Evolutionary conservation across 2,329 filamentous ascomycete genomes (phyloP), one percentile per base, ranked within the genome.

Genomic region (Aspergillus tubingensis): DNA sequence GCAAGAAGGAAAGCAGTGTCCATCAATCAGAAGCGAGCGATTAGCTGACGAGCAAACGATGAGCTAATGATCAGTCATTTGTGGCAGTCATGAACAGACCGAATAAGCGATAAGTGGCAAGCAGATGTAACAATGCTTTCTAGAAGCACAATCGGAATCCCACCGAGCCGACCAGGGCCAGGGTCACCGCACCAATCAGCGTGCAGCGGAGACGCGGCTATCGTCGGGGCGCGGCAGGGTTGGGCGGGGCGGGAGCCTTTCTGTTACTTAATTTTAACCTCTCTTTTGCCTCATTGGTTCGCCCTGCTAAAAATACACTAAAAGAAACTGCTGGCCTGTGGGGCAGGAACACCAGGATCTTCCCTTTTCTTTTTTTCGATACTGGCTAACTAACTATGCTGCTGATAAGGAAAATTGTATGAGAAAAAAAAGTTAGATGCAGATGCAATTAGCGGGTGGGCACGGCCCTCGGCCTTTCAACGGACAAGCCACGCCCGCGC

Each of bases 231-330:
- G 39, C 53, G 23, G 52, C 52, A 44, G 8, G n/a, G 23, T n/a
- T 21, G 13, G 17, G 38, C 32, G 21, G 8, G 11, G 32, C 43
- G 25, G 57, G 44, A 27, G 21, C 15, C 43, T 51, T 51, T 50
- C 52, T 41, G 43, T 60, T 60, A 60, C 58, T 59, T 56, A 56
- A 60, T 60, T 47, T 44, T 6, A 51, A 50, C 52, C 58, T 17
- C 27, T n/a, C 11, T 17, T 2, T 8, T 43, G 39, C 19, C 25
- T 52, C 17, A 60, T 60, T 56, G 58, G 58, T 10, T 8, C 23
- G 10, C 2, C 15, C 13, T 8, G 17, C 10, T 50, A 11, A 50
- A 32, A 50, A 30, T 10, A 30, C 15, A 30, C n/a, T 50, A 17
- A 50, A 17, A 50, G 27, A 50, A 50, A 30, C 25, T 32, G 47